These are phyloP conservation scores for Penicillium maclennaniae DNA, from an alignment of 495 filamentous ascomycete species.

Conservation along the genomic window DNA sequence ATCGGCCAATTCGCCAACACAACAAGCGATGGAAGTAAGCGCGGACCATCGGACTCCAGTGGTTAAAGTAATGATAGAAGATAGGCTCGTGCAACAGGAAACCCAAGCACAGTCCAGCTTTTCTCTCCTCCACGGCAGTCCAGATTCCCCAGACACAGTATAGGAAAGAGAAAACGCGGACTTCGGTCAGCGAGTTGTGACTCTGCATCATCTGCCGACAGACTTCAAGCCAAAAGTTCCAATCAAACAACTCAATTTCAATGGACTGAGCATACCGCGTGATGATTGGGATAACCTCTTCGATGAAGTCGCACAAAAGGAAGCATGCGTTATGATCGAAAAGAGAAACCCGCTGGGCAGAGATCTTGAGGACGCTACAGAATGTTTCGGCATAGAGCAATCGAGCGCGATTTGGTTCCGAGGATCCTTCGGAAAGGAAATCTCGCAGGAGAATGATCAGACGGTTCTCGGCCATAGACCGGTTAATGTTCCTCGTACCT, in stretches of 20 bases:
- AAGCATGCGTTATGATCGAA: conserved; percentile 91
- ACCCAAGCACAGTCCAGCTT: conserved; percentile 66
- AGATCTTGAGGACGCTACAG: conserved; percentile 64
- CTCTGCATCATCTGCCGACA: conserved; percentile 79
- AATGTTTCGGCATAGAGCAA: conserved; percentile 78
- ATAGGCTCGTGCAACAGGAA: conserved; percentile 76
- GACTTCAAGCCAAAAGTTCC: conserved; percentile 86
- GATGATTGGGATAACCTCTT: conserved; percentile 66
- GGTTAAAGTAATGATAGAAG: conserved; percentile 84
- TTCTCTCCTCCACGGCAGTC: conserved; percentile 60
- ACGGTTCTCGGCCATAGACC: conserved; percentile 88
- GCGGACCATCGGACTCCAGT: conserved; percentile 98
- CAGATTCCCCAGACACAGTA: conserved; percentile 79
- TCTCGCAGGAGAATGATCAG: conserved; percentile 84
- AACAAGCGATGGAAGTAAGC: conserved; percentile 92
- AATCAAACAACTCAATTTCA: conserved; percentile 57
- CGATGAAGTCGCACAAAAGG: conserved; percentile 86
- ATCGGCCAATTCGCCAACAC: conserved; percentile 87
- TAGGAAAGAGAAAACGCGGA: conserved; percentile 82
- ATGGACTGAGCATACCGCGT: conserved; percentile 52
- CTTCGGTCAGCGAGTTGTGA: conserved; percentile 91
- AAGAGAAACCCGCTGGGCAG: conserved; percentile 70
- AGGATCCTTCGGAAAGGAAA: conserved; percentile 68
- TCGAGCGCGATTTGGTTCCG: conserved; percentile 52
- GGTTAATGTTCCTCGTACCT: conserved; percentile 58